Base-by-base conservation (phyloP, 257 asterid genomes). In the Rehmannia glutinosa region DNA sequence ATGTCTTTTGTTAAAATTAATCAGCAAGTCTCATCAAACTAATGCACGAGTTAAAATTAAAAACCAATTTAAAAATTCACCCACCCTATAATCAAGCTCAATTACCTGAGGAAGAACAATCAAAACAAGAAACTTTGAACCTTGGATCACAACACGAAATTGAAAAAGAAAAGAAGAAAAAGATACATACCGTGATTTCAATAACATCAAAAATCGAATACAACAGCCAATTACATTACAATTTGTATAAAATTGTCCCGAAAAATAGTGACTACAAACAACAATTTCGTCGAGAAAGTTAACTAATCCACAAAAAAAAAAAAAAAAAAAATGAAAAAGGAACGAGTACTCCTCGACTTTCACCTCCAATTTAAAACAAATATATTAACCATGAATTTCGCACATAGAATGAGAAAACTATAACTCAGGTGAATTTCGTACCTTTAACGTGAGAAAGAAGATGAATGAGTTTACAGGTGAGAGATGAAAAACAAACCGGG, bases 361-460 rank as follows among this genome's bases (percentile, higher is more conserved):
- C 51, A 43, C 61, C 13, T n/a, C 36, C 3, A 38, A n/a, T n/a
- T n/a, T 3, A 33, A 8, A 6, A 11, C 27, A 32, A 45, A 45
- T 4, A 27, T 28, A 0, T 59, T 13, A 66, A 39, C 59, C 21
- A n/a, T 4, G 41, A 51, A 25, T 45, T 7, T 17, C 8, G 15
- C 2, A 62, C 13, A 25, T 5, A 20, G 15, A n/a, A 41, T 11
- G 12, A 13, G 7, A 43, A 45, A 35, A 15, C 56, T 10, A 27
- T 27, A 49, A 46, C 11, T 63, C 5, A 41, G 49, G 24, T 20
- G 38, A 36, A 23, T n/a, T 41, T 32, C 49, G 25, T 28, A 70
- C 80, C 67, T 64, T 51, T 11, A 41, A 33, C 15, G 41, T 57
- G 55, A 57, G 35, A 38, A 42, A 20, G 16, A 51, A 12, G 58